Evolutionary conservation across 345 rosid genomes (phyloP).

Genomic region (Brassica nigra): DNA sequence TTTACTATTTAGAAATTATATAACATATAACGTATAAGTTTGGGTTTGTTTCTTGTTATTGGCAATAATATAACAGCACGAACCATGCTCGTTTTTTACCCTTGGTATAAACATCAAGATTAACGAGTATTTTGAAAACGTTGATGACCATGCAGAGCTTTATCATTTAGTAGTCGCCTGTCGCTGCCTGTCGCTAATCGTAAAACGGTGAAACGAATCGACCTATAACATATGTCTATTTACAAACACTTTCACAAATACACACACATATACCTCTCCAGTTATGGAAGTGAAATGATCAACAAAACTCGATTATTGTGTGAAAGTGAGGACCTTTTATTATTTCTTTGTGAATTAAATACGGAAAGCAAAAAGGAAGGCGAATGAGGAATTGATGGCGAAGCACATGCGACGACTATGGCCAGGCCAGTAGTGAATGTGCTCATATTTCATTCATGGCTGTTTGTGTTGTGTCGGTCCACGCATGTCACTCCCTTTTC

Average conservation of each 20-base stretch:
- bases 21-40: not conserved
- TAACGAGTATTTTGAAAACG: not conserved
- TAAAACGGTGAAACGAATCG: not conserved
- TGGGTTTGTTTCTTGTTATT: not conserved
- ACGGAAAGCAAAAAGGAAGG: slow-evolving; percentile 17
- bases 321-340: slow-evolving; percentile 26
- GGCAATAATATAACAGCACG: not conserved
- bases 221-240: not conserved
- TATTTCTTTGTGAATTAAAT: slow-evolving; percentile 6
- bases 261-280: not conserved
- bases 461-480: slow-evolving; percentile 45
- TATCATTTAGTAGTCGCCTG: not conserved
- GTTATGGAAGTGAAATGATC: not conserved
- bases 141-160: not conserved
- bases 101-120: not conserved
- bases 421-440: slow-evolving; percentile 24
- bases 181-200: slow-evolving; percentile 1
- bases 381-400: slow-evolving; percentile 33
- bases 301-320: slow-evolving; percentile 22
- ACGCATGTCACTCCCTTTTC: slow-evolving; percentile 33
- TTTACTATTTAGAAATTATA: not conserved
- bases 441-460: slow-evolving; percentile 37
- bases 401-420: slow-evolving; percentile 42
- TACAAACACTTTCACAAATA: not conserved
- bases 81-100: not conserved